Conservation (phyloP, 441 rosid species). For the Arabidopsis hybrid region DNA sequence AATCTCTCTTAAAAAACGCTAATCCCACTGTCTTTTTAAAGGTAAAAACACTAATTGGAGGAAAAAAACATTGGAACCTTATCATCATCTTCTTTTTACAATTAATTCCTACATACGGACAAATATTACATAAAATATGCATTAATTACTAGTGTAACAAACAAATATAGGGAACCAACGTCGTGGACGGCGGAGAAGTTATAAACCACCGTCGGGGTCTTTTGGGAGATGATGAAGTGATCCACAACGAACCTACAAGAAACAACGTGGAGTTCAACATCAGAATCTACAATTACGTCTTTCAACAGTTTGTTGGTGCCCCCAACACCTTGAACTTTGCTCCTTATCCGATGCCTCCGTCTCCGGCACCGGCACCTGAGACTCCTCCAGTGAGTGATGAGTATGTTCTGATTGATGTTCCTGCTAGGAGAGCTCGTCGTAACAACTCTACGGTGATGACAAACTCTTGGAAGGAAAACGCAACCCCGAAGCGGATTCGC, state of each 20-base stretch:
- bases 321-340: conserved; percentile 18
- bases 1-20: background rate
- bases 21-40: conserved; percentile 2
- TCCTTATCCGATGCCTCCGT: conserved; percentile 29
- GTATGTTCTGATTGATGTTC: conserved; percentile 41
- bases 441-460: background rate
- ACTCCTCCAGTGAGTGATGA: conserved; percentile 18
- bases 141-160: background rate
- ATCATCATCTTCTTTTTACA: conserved; percentile 21
- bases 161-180: conserved; percentile 24
- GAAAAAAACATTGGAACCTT: background rate
- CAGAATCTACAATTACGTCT: conserved; percentile 28
- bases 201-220: background rate
- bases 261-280: conserved; percentile 24
- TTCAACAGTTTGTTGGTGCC: conserved; percentile 32
- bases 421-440: conserved; percentile 29
- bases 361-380: background rate
- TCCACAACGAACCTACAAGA: conserved; percentile 5
- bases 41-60: background rate
- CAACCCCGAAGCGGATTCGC: background rate
- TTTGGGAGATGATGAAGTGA: background rate
- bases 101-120: background rate
- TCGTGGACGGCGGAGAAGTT: conserved; percentile 8
- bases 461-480: conserved; percentile 18
- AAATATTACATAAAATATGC: conserved; percentile 7